Base-by-base conservation (phyloP, 371 early-diverging fungal species). In the Lichtheimia hyalospora region DNA sequence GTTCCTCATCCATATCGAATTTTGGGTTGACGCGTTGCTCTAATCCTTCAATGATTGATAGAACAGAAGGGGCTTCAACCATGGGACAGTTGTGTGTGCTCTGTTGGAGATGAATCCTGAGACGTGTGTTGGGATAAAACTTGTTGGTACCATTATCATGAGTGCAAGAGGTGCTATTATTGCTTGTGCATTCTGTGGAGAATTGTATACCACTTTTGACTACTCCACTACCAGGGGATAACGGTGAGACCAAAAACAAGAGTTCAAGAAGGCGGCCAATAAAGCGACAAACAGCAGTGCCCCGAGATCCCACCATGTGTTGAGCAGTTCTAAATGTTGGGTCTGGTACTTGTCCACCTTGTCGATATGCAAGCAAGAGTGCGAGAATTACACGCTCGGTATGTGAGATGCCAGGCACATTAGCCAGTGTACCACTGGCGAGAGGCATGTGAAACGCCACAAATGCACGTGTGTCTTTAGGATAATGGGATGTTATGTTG, bases 11-110 rank as follows among this genome's bases (percentile, higher is more conserved):
- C 60, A 65, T 60, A 23, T 65, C 66, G 53, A 65, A 65, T 46
- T 63, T 63, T 61, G 83, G 78, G n/a, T 73, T 77, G 54, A 95
- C 92, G 12, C 94, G 82, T n/a, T 95, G 84, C 70, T 93, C 88
- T 43, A 96, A 70, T 48, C 84, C 89, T 52, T 81, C 83, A 40
- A 93, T 75, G 54, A 96, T 88, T 0, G 91, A 73, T 66, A 40
- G 63, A 58, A 72, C 70, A 49, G 64, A 68, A 58, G 57, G 49
- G 21, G 50, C 48, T 7, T 56, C 60, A 7, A 61, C 42, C 48
- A 49, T 24, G 3, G 68, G 61, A n/a, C 49, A 49, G n/a, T 54
- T 8, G 8, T 34, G 49, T 16, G 27, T 6, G 13, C 13, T 52
- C 4, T 46, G n/a, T 13, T 58, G 58, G 28, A 65, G 25, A n/a